These are phyloP conservation scores for Ophiocordyceps camponoti-leonardi DNA, from an alignment of 2,329 filamentous ascomycete species.

Conservation along the genomic window DNA sequence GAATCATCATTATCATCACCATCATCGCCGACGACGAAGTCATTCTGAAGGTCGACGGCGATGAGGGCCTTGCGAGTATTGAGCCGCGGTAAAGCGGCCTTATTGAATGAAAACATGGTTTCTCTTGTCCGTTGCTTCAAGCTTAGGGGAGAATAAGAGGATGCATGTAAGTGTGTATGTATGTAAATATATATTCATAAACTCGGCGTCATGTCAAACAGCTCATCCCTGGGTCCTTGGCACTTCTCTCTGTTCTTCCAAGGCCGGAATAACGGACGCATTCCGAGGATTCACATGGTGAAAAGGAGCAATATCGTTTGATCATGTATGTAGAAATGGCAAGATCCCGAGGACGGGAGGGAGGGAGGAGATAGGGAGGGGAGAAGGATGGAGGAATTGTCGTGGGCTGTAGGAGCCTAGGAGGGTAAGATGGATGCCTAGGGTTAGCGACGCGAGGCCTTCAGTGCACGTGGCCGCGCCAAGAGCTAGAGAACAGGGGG, in stretches of 20 bases:
- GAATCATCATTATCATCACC: constrained; percentile 52
- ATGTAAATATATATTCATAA: neutral
- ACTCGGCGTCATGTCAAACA: neutral
- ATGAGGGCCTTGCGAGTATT: constrained; percentile 54
- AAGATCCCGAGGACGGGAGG: no score
- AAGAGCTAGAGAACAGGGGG: neutral
- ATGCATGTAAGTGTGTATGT: no score
- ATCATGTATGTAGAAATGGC: no score
- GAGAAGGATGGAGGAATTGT: neutral
- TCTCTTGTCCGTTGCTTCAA: neutral
- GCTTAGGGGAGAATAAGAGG: neutral
- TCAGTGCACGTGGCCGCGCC: neutral
- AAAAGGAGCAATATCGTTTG: neutral
- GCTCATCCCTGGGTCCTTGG: neutral
- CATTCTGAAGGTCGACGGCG: constrained; percentile 76
- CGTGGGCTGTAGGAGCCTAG: neutral
- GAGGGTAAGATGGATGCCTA: neutral
- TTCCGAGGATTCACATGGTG: neutral
- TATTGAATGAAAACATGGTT: constrained; percentile 39
- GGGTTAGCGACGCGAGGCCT: neutral
- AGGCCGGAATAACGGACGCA: neutral
- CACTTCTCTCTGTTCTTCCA: neutral
- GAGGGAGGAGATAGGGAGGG: neutral
- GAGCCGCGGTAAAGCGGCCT: constrained; percentile 35
- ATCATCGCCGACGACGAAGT: no score